Percentiles rank a stretch among this genome's conserved stretches.
Evolutionary conservation across 208 protist species (phyloP).

Genomic region (Leishmania major): DNA sequence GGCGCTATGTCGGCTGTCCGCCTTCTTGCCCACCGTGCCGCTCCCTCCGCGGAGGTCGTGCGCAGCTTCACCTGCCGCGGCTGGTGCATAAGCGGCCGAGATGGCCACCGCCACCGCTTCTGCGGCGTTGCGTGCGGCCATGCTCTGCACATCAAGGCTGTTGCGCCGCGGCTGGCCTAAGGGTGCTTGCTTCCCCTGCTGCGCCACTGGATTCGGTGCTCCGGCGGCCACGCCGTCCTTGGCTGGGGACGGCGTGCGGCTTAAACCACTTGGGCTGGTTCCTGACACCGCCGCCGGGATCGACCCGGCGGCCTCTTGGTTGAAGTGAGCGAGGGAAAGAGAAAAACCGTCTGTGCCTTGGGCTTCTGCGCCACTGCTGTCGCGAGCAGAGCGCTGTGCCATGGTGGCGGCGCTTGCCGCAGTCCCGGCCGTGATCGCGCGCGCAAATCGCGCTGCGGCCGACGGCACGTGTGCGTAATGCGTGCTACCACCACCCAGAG

Average conservation of each 20-base stretch:
- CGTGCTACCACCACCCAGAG: background rate
- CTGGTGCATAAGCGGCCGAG: slow-evolving; percentile 12
- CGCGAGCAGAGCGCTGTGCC: background rate
- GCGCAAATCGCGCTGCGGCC: slow-evolving; percentile 1
- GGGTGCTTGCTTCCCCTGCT: background rate
- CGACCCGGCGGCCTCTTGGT: slow-evolving; percentile 17
- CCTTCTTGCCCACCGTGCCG: background rate
- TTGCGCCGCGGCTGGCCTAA: background rate
- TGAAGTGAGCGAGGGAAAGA: slow-evolving; percentile 35
- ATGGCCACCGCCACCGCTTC: background rate
- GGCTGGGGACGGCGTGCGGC: slow-evolving; percentile 12
- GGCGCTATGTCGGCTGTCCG: background rate
- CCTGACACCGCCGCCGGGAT: background rate
- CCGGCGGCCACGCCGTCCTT: slow-evolving; percentile 8
- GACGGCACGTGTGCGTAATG: slow-evolving; percentile 25
- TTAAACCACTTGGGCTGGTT: background rate
- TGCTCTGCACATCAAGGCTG: slow-evolving; percentile 19
- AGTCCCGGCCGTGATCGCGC: slow-evolving; percentile 5
- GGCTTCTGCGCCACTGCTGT: slow-evolving; percentile 1
- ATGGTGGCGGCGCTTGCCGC: background rate
- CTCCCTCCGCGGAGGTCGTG: background rate
- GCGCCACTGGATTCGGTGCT: background rate
- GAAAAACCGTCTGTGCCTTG: slow-evolving; percentile 16
- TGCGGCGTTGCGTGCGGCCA: slow-evolving; percentile 14
- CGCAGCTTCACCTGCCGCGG: background rate